Base-by-base conservation (phyloP, 108 stramenopile genomes). In the Nitzschia sp. region DNA sequence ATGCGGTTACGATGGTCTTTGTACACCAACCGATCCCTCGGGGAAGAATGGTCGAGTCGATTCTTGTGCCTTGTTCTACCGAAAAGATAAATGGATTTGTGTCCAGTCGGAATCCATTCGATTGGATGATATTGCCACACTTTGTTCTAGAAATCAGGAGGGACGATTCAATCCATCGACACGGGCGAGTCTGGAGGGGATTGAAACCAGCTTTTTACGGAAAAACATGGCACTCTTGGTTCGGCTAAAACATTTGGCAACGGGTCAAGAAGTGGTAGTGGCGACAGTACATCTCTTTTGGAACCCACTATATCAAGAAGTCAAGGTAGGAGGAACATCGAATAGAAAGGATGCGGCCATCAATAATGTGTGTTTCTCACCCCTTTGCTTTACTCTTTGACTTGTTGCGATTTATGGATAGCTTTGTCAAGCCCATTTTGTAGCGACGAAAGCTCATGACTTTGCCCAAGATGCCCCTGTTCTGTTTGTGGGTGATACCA, bases 281-380 rank as follows among this genome's bases (percentile, higher is more conserved):
- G 87, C 80, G 26, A 85, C 82, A 28, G 78, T 78, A n/a, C 94
- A 95, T 76, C 69, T 95, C 35, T 92, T 86, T 70, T 95, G 94
- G 94, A 78, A 95, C 82, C 94, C 93, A 9, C 79, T 76, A 30
- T 91, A 82, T 65, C 90, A 89, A 70, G 91, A 94, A 49, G 90
- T 94, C 38, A 94, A 94, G 47, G 66, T 85, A 38, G 69, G 61
- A 28, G 13, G 13, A 42, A 13, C 38, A 42, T 9, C 13, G 13
- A 42, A 42, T 42, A 6, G 38, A 9, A 9, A 13, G 13, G 9
- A 42, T 42, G 38, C 38, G 13, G 38, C 13, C 38, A 42, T 42
- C 6, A 9, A 42, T 42, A 42, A 9, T 6, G 38, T 9, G 13
- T 6, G 38, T 9, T 9, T 9, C 38, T 42, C 38, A 42, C n/a